Evolutionary conservation across 2,329 filamentous ascomycete genomes (phyloP).

Genomic region (Aspergillus hiratsukae): DNA sequence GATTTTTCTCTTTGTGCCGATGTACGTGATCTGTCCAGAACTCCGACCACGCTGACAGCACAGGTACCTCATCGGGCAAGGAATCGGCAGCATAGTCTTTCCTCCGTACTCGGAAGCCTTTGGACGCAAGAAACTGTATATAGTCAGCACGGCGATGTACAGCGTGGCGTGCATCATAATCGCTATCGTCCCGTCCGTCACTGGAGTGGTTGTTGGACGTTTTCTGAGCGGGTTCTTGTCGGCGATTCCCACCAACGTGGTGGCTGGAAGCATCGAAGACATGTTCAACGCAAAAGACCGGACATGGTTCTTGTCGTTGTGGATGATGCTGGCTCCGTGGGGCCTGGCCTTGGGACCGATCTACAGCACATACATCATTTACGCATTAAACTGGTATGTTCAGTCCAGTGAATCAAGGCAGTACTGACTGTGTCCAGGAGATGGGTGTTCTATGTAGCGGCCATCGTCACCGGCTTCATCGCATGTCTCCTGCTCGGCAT

Average conservation of each 20-base stretch:
- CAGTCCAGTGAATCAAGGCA: background rate
- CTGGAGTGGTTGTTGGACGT: conserved; percentile 35
- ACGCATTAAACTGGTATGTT: conserved; percentile 33
- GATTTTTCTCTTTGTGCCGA: conserved; percentile 17
- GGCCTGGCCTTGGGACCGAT: conserved; percentile 43
- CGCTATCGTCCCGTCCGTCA: conserved; percentile 28
- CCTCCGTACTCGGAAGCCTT: conserved; percentile 31
- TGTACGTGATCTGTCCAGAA: conserved; percentile 5
- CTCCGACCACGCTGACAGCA: background rate
- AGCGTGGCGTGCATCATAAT: conserved; percentile 31
- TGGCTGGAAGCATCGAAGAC: conserved; percentile 47
- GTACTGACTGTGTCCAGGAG: conserved; percentile 24
- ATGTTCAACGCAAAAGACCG: conserved; percentile 42
- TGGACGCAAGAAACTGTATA: conserved; percentile 29
- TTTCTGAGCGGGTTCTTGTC: conserved; percentile 42
- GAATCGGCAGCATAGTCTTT: conserved; percentile 25
- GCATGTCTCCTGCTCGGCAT: conserved; percentile 33
- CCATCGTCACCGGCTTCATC: conserved; percentile 31
- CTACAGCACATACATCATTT: conserved; percentile 38
- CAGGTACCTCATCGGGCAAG: conserved; percentile 26
- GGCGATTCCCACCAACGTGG: conserved; percentile 45
- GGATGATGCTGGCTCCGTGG: conserved; percentile 38
- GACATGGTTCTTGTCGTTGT: conserved; percentile 44
- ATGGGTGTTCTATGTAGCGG: conserved; percentile 43
- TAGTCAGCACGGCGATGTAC: conserved; percentile 19